A percentile compares a stretch with the other conserved stretches of the same genome.
These are phyloP conservation scores for Quercus alba DNA, from an alignment of 306 rosid species.

Conservation along the genomic window DNA sequence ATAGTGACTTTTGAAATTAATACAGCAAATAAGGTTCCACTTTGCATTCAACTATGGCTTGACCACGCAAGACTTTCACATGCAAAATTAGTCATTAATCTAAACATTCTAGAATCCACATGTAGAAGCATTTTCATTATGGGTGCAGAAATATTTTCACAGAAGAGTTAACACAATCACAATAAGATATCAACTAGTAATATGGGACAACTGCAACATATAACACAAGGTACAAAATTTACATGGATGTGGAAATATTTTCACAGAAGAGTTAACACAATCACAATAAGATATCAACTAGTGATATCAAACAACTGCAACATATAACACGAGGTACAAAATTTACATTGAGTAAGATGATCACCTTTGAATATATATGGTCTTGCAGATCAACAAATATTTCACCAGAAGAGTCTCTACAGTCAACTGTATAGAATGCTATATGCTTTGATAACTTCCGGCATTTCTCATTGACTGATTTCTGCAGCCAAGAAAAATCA, in stretches of 20 bases:
- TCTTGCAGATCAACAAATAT: constrained; percentile 87
- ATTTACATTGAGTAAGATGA: neutral
- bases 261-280: neutral
- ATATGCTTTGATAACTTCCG: constrained; percentile 66
- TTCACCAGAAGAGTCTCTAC: constrained; percentile 96
- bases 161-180: neutral
- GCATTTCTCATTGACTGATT: constrained; percentile 75
- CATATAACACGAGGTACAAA: neutral
- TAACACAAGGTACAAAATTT: neutral
- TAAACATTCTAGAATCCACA: neutral
- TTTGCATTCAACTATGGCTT: neutral
- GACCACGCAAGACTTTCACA: neutral
- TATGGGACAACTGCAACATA: neutral
- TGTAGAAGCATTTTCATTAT: neutral
- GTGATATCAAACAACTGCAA: neutral
- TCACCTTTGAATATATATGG: constrained; percentile 76
- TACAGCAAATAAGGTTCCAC: neutral
- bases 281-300: neutral
- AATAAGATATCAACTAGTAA: neutral
- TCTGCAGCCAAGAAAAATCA: constrained; percentile 42
- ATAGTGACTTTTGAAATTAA: neutral
- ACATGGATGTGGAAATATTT: neutral
- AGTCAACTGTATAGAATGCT: constrained; percentile 85
- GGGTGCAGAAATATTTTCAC: neutral
- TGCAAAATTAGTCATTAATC: neutral